Evolutionary conservation across 2,329 filamentous ascomycete genomes (phyloP), one percentile per base, ranked within the genome.

Genomic region (Clonostachys rosea): DNA sequence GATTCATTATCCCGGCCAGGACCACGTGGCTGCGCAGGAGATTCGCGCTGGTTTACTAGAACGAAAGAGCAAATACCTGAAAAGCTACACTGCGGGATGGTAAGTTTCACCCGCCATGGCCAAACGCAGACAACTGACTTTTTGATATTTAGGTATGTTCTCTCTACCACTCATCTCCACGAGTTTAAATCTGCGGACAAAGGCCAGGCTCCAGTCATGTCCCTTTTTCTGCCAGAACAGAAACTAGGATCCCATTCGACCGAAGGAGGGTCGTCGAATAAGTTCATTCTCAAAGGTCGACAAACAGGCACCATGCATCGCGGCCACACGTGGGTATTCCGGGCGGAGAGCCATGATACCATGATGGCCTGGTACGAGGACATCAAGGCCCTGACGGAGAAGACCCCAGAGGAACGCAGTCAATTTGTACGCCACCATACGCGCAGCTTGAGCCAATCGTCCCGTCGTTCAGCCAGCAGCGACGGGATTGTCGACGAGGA

Each of bases 131-230:
- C 40, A 6, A 35, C 41, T 13, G 39, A 34, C 17, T 30, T 8
- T n/a, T 36, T 46, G 49, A 47, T 48, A 17, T 34, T 9, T 56
- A 94, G 89, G 89, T 96, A 96, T 66, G 91, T 97, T 43, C 75
- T 99, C 56, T 96, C 94, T 57, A 89, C 94, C 14, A 97, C 94
- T 47, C 94, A 99, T 68, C 79, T 99, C 18, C 94, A 99, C 71
- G 94, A 99, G 69, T 99, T 97, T 79, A 96, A 96, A 66, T 96
- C 91, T n/a, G 90, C 91, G 55, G 92, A 97, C 69, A 91, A 92
- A 64, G 87, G 81, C 50, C 89, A 94, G 67, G 86, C 88, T 37
- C 94, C 94, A 1, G 83, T 97, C 62, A 96, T 99, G 92, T 97
- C 94, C 40, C 76, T 99, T 47, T 95, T 94, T 63, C 80, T 99